These are phyloP conservation scores for Aspergillus taichungensis DNA, from an alignment of 495 filamentous ascomycete species.

Conservation along the genomic window DNA sequence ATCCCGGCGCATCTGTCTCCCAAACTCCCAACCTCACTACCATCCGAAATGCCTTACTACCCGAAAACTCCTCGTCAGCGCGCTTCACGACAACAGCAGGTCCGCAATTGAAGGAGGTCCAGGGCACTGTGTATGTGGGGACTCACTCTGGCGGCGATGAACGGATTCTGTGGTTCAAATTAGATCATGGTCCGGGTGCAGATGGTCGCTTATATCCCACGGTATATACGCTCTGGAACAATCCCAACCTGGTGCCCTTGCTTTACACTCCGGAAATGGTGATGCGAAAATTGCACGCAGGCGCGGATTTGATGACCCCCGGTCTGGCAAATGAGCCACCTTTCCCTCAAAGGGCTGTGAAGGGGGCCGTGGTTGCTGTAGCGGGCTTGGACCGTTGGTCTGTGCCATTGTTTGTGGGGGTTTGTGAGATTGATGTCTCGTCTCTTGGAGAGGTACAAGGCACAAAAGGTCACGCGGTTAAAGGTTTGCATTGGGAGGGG, in stretches of 20 bases:
- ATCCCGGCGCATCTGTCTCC: slow-evolving; percentile 23
- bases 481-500: slow-evolving; percentile 61
- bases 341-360: slow-evolving; percentile 52
- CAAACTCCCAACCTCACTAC: slow-evolving; percentile 38
- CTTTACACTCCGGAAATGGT: slow-evolving; percentile 56
- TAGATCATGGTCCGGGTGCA: slow-evolving; percentile 47
- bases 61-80: slow-evolving; percentile 54
- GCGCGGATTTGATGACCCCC: slow-evolving; percentile 69
- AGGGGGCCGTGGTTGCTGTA: slow-evolving; percentile 56
- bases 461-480: slow-evolving; percentile 58
- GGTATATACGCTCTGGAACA: slow-evolving; percentile 61
- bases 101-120: slow-evolving; percentile 53
- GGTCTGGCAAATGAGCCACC: slow-evolving; percentile 62
- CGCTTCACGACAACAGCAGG: slow-evolving; percentile 64
- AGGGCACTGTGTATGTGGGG: slow-evolving; percentile 59
- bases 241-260: slow-evolving; percentile 52
- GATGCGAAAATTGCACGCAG: slow-evolving; percentile 53
- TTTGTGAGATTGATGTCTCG: slow-evolving; percentile 59
- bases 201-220: slow-evolving; percentile 53
- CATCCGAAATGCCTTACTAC: slow-evolving; percentile 54
- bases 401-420: slow-evolving; percentile 56
- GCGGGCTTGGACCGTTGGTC: slow-evolving; percentile 51
- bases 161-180: slow-evolving; percentile 60
- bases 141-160: slow-evolving; percentile 47
- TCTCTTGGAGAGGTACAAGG: slow-evolving; percentile 50